phyloP scores from a whole-genome alignment of 148 eudicot species.

The Rhododendron ferrugineum region DNA sequence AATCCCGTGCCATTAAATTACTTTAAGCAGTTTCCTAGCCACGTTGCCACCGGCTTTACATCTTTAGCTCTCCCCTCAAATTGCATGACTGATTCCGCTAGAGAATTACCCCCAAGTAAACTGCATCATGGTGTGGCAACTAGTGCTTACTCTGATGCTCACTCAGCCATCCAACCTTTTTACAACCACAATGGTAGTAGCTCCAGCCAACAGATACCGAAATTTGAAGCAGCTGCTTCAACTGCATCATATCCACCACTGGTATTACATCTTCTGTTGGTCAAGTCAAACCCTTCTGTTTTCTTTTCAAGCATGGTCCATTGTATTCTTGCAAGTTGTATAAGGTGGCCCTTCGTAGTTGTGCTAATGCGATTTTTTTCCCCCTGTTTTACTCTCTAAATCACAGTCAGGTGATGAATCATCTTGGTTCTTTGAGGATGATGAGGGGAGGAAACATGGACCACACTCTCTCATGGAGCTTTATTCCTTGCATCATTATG shows the following conservation, averaged over 20 bases:
- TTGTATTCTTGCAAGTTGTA: not conserved
- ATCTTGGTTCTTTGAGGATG: conserved; percentile 69
- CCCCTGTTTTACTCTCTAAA: not conserved
- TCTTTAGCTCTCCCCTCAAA: conserved; percentile 31
- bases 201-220: conserved; percentile 18
- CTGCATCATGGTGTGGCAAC: conserved; percentile 6
- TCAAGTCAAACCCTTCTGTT: not conserved
- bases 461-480: conserved; percentile 89
- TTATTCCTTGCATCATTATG: conserved; percentile 69
- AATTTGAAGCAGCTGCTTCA: conserved; percentile 21
- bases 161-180: conserved; percentile 10
- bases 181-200: conserved; percentile 9
- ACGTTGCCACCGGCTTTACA: conserved; percentile 68
- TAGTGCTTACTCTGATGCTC: conserved; percentile 16
- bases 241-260: conserved; percentile 21
- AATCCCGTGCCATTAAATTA: conserved; percentile 68
- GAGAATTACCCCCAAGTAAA: conserved; percentile 8
- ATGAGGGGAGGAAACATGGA: conserved; percentile 57
- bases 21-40: conserved; percentile 81
- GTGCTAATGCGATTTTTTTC: not conserved
- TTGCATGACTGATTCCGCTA: conserved; percentile 4
- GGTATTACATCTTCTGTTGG: conserved; percentile 28
- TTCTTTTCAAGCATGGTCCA: not conserved
- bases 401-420: conserved; percentile 50
- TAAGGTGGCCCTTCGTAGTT: not conserved